Evolutionary conservation across 2,329 filamentous ascomycete species (phyloP), one percentile per base, ranked within the genome.

Genomic region (Calonectria naviculata): DNA sequence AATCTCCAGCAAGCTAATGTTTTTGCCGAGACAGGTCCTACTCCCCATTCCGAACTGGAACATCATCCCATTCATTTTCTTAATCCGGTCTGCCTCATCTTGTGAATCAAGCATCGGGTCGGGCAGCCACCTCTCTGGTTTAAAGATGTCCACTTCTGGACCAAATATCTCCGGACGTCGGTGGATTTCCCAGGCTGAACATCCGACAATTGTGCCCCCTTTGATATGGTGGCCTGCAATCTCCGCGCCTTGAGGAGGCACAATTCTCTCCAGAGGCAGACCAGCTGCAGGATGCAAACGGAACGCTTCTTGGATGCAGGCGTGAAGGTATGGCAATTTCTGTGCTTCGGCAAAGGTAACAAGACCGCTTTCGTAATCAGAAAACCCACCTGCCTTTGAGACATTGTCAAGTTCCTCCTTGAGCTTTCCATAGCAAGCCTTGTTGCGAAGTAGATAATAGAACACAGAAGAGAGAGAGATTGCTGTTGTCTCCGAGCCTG

Each of bases 401-500:
- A 90, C 90, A 0, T 83, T 83, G 76, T 94, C 92, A 0, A 95
- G 81, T 79, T 95, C 93, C 1, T 82, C 75, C 77, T 89, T 87
- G 65, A 94, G 83, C 44, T 87, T 87, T 4, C 74, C 78, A 71
- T 93, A 88, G 17, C 86, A 86, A 0, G 75, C 42, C 0, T 91
- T 91, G 76, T 91, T 89, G 78, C 91, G 92, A 41, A 95, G 86
- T 4, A 95, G 83, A 80, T 91, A 92, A 82, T 95, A 95, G 78
- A 96, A 94, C 0, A 95, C 89, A 8, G 91, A 88, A 7, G 89
- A 89, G 0, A 95, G 86, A 8, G 89, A 91, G 78, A 95, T 95
- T 44, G 93, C 93, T 0, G 94, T 96, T 0, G 94, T 96, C 81
- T 97, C 94, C 2, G 90, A 93, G 4, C 94, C 93, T 0, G 94